Evolutionary conservation across 1,284 basidiomycete species (phyloP).

Genomic region (Ceratobasidium papillatum): DNA sequence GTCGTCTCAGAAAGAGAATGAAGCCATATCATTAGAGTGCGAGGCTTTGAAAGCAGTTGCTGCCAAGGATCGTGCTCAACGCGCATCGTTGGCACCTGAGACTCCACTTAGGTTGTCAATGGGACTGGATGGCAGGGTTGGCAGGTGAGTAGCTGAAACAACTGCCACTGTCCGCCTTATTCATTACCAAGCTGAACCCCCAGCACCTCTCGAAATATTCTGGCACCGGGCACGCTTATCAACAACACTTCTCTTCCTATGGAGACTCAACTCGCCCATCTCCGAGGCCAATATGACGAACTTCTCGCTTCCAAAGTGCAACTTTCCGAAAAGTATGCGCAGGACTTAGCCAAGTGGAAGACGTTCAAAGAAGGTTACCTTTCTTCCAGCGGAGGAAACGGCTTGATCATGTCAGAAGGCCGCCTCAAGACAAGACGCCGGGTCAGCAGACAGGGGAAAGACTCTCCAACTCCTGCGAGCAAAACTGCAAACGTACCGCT

Average conservation of each 20-base stretch:
- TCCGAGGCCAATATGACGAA: constrained; percentile 54
- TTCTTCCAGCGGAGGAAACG: not conserved
- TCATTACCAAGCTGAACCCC: not conserved
- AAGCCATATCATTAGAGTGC: not conserved
- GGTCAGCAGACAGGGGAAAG: constrained; percentile 6
- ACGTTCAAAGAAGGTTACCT: constrained; percentile 52
- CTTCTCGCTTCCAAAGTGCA: constrained; percentile 55
- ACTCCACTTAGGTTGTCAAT: constrained; percentile 2
- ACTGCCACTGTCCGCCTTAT: not conserved
- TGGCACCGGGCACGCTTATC: not conserved
- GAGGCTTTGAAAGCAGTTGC: not conserved
- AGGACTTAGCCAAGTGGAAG: constrained; percentile 62
- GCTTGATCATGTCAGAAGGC: constrained; percentile 7
- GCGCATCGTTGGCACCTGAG: constrained; percentile 13
- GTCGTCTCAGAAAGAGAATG: constrained; percentile 12
- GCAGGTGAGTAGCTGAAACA: not conserved
- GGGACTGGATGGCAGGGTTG: not conserved
- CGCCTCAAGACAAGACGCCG: constrained; percentile 10
- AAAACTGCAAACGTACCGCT: not conserved
- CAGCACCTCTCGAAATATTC: not conserved
- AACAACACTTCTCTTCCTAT: constrained; percentile 5
- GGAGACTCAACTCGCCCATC: constrained; percentile 21
- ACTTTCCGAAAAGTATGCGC: constrained; percentile 58
- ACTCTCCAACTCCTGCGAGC: constrained; percentile 25
- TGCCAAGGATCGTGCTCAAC: constrained; percentile 19